These are phyloP conservation scores for Pseudogymnoascus sp. DNA, from an alignment of 2,329 filamentous ascomycete species.

Conservation along the genomic window DNA sequence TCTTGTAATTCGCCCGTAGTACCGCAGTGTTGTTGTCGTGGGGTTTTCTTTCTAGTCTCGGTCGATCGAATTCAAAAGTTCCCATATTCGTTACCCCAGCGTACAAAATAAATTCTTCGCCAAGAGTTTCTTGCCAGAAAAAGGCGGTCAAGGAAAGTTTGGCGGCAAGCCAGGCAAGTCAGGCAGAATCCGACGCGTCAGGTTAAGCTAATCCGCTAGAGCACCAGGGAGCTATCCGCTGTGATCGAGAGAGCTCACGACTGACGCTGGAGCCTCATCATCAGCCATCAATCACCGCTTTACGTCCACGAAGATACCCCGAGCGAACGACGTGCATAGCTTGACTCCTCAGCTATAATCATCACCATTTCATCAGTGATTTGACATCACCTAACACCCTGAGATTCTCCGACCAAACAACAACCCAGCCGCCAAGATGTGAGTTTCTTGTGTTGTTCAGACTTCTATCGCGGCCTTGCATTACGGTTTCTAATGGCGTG, in stretches of 20 bases:
- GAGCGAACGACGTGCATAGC: conserved; percentile 18
- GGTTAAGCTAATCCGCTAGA: conserved; percentile 10
- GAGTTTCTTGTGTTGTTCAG: conserved; percentile 13
- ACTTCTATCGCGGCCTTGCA: conserved; percentile 13
- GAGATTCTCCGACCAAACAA: not conserved
- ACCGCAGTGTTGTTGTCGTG: conserved; percentile 1
- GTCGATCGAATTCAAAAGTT: not conserved
- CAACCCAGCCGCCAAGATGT: conserved; percentile 24
- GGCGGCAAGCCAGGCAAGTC: conserved; percentile 7
- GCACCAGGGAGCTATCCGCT: conserved; percentile 9
- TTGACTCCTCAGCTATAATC: conserved; percentile 17
- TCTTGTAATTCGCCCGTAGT: not conserved
- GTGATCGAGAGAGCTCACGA: conserved; percentile 1
- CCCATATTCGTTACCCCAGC: conserved; percentile 1
- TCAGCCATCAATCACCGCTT: conserved; percentile 9
- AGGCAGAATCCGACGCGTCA: conserved; percentile 10
- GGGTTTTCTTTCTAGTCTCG: not conserved
- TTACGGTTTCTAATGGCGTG: conserved; percentile 9
- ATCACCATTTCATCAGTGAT: conserved; percentile 18
- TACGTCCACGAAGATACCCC: conserved; percentile 2
- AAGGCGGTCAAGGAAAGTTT: conserved; percentile 7
- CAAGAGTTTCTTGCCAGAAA: conserved; percentile 9
- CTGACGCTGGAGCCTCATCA: conserved; percentile 10
- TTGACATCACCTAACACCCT: conserved; percentile 18
- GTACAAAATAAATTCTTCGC: conserved; percentile 11